Conservation (phyloP, 192 early-diverging fungal genomes). For the Coemansia sp. region DNA sequence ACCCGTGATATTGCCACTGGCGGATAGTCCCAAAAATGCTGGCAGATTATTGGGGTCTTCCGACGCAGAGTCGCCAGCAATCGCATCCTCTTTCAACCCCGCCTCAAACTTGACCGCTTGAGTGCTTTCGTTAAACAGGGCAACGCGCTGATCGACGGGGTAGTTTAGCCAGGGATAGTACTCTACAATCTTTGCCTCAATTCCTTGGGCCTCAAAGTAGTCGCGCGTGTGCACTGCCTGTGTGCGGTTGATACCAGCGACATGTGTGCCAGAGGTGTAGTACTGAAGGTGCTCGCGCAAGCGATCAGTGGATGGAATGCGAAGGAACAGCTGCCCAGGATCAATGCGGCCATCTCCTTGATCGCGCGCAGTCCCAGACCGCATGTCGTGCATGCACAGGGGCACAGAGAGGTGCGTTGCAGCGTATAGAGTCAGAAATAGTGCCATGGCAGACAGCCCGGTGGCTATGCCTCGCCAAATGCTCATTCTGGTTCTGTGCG, state of each 20-base stretch:
- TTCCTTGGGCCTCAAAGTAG: slow-evolving; percentile 51
- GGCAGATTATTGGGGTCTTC: slow-evolving; percentile 59
- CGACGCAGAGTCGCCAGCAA: slow-evolving; percentile 64
- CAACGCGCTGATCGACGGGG: slow-evolving; percentile 55
- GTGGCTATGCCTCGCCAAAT: slow-evolving; percentile 1
- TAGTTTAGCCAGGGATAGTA: slow-evolving; percentile 63
- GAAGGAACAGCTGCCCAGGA: slow-evolving; percentile 41
- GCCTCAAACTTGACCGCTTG: slow-evolving; percentile 57
- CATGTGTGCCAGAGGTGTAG: slow-evolving; percentile 60
- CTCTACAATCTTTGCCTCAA: slow-evolving; percentile 59
- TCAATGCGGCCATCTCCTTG: slow-evolving; percentile 24
- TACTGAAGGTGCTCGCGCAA: slow-evolving; percentile 52
- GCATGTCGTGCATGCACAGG: slow-evolving; percentile 10
- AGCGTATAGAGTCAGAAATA: slow-evolving; percentile 15
- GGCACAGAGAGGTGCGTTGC: background rate
- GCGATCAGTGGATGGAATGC: slow-evolving; percentile 40
- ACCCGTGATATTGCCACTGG: slow-evolving; percentile 62
- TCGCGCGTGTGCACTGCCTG: slow-evolving; percentile 59
- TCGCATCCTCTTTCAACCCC: slow-evolving; percentile 55
- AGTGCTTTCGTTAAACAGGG: slow-evolving; percentile 52
- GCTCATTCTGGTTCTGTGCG: background rate
- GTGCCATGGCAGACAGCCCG: slow-evolving; percentile 6
- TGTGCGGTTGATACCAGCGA: slow-evolving; percentile 57
- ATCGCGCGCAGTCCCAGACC: background rate
- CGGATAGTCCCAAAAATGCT: slow-evolving; percentile 65